These are phyloP conservation scores for Globisporangium canariense DNA, from an alignment of 352 stramenopile genomes.

Conservation along the genomic window DNA sequence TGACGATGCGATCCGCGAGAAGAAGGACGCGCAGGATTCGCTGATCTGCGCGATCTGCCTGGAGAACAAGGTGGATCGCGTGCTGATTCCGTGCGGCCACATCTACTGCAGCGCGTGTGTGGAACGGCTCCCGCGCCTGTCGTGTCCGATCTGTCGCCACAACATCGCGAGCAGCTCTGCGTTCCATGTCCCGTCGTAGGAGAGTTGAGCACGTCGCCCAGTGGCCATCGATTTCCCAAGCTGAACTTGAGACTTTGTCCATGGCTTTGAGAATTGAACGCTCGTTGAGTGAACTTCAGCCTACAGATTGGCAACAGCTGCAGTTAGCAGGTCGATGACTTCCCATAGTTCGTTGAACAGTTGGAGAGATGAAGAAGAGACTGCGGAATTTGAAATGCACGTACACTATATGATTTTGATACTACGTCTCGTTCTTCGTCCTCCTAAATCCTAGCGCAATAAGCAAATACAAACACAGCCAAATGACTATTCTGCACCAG, in stretches of 20 bases:
- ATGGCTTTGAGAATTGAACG: neutral
- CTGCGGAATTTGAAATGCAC: too few species aligned
- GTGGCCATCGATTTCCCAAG: too few species aligned
- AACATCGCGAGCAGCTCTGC: slow-evolving; percentile 50
- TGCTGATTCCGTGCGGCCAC: slow-evolving; percentile 81
- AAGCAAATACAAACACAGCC: neutral
- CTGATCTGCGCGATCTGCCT: slow-evolving; percentile 79
- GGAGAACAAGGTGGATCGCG: slow-evolving; percentile 76
- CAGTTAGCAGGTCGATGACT: too few species aligned
- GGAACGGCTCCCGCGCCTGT: slow-evolving; percentile 47
- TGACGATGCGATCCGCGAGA: slow-evolving; percentile 63
- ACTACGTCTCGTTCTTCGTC: neutral
- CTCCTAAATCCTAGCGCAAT: neutral
- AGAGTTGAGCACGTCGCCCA: neutral
- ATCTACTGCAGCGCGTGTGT: slow-evolving; percentile 79
- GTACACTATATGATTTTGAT: neutral
- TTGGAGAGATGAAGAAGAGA: too few species aligned
- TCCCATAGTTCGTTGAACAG: too few species aligned
- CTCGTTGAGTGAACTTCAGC: too few species aligned
- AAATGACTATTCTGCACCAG: too few species aligned
- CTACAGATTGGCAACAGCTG: too few species aligned
- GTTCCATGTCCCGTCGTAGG: slow-evolving; percentile 68
- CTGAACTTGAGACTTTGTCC: neutral
- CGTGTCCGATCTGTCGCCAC: slow-evolving; percentile 72
- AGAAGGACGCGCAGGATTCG: slow-evolving; percentile 70